Conservation (phyloP, 2,329 filamentous ascomycete species). For the Colletotrichum simmondsii region DNA sequence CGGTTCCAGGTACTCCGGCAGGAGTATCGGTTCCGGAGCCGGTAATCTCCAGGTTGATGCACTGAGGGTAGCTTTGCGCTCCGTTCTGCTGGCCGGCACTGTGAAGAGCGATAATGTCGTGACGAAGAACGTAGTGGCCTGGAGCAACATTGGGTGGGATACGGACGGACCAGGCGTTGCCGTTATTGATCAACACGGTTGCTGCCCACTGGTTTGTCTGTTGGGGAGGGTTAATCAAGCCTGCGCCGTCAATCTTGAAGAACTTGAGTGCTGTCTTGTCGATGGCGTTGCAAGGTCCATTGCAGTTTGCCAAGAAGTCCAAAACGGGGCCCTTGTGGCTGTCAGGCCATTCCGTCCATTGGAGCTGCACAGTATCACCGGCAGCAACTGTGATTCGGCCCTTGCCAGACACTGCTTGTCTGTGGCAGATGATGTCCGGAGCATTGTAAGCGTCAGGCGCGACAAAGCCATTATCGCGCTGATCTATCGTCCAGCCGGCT, state of each 20-base stretch:
- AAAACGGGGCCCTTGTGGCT: constrained; percentile 60
- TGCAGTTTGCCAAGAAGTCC: constrained; percentile 57
- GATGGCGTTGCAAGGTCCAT: constrained; percentile 52
- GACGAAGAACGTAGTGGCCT: constrained; percentile 66
- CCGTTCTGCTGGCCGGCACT: constrained; percentile 53
- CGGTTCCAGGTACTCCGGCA: constrained; percentile 58
- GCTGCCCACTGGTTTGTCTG: constrained; percentile 51
- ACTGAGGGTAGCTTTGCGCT: constrained; percentile 61
- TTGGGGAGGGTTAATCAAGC: constrained; percentile 44
- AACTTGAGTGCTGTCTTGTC: constrained; percentile 56
- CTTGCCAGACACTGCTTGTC: constrained; percentile 50
- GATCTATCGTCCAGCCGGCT: constrained; percentile 53
- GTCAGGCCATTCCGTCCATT: constrained; percentile 61
- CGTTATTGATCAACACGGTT: constrained; percentile 59
- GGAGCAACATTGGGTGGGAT: constrained; percentile 58
- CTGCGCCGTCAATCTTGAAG: constrained; percentile 58
- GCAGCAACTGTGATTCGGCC: constrained; percentile 54
- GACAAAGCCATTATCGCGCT: constrained; percentile 59
- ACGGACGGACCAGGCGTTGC: constrained; percentile 61
- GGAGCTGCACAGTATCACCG: constrained; percentile 56
- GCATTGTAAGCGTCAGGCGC: constrained; percentile 54
- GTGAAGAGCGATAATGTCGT: constrained; percentile 67
- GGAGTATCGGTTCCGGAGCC: constrained; percentile 59
- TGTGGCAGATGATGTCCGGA: constrained; percentile 62
- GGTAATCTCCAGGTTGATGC: constrained; percentile 67